Percentiles rank a stretch among this genome's conserved stretches.
phyloP scores from a whole-genome alignment of 768 basidiomycete species.

The Leucocoprinus birnbaumii region DNA sequence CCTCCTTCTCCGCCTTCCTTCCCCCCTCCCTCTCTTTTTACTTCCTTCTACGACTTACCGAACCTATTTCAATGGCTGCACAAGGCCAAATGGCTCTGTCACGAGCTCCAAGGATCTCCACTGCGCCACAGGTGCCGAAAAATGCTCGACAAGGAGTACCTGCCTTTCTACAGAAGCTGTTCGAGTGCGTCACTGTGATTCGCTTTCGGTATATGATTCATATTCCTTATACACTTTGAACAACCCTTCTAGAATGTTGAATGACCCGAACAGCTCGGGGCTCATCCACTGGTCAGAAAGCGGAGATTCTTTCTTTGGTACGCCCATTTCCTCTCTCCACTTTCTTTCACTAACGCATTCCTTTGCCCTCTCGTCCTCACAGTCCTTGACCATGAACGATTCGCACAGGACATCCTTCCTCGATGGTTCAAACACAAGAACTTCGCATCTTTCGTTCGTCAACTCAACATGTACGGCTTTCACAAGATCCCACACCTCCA shows the following conservation, averaged over 20 bases:
- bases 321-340: conserved; percentile 4
- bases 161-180: conserved; percentile 90
- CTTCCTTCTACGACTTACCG: no score
- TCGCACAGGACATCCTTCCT: conserved; percentile 86
- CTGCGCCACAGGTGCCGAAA: conserved; percentile 28
- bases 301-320: conserved; percentile 93
- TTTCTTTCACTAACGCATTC: no score
- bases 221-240: conserved; percentile 9
- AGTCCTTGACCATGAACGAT: conserved; percentile 92
- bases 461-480: conserved; percentile 96
- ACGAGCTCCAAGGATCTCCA: conserved; percentile 29
- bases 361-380: no score
- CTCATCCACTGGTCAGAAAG: conserved; percentile 90
- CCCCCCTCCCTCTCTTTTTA: no score
- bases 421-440: conserved; percentile 98
- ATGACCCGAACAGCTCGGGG: conserved; percentile 76
- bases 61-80: conserved; percentile 31
- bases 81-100: conserved; percentile 45
- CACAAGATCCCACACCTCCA: conserved; percentile 95
- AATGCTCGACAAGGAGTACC: conserved; percentile 47
- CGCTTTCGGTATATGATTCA: neutral
- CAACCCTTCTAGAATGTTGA: conserved; percentile 71
- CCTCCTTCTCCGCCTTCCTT: no score
- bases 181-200: conserved; percentile 57
- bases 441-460: conserved; percentile 88